phyloP scores from a whole-genome alignment of 805 yeast genomes.

The Torulaspora gathmanii region DNA sequence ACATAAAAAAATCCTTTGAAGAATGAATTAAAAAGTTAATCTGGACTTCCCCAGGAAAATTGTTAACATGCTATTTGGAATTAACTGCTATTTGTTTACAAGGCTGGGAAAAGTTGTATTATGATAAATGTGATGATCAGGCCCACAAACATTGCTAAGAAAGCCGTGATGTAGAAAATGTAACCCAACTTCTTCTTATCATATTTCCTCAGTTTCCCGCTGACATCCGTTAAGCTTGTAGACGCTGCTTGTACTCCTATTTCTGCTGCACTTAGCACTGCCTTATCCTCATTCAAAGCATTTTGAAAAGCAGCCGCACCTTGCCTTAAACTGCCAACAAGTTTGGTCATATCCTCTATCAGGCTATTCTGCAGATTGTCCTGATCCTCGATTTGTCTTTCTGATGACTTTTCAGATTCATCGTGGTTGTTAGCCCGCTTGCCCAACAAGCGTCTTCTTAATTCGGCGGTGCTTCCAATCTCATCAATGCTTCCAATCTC shows the following conservation, averaged over 20 bases:
- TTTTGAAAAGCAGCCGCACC: constrained; percentile 41
- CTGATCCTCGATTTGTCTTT: constrained; percentile 36
- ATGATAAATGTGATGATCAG: constrained; percentile 35
- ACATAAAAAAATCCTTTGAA: background rate
- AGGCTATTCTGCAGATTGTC: constrained; percentile 38
- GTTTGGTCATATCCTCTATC: constrained; percentile 38
- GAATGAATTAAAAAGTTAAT: too few relatives aligned
- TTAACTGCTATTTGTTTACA: constrained; percentile 17
- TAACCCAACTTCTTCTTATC: constrained; percentile 32
- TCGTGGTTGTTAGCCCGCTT: constrained; percentile 8
- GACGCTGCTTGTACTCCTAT: constrained; percentile 40
- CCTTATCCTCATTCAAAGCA: constrained; percentile 38
- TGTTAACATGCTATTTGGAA: background rate
- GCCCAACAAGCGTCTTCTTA: constrained; percentile 35
- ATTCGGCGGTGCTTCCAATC: constrained; percentile 23
- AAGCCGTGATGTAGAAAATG: constrained; percentile 27
- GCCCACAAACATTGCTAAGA: constrained; percentile 31
- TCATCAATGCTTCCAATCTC: constrained; percentile 7
- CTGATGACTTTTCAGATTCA: constrained; percentile 22
- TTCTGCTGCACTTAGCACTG: constrained; percentile 40
- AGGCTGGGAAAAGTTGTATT: constrained; percentile 39
- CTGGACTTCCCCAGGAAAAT: background rate
- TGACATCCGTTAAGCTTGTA: constrained; percentile 32
- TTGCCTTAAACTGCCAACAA: constrained; percentile 37
- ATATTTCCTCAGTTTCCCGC: constrained; percentile 32